Base-by-base conservation (phyloP, 208 protist species). In the Crithidia bombi region DNA sequence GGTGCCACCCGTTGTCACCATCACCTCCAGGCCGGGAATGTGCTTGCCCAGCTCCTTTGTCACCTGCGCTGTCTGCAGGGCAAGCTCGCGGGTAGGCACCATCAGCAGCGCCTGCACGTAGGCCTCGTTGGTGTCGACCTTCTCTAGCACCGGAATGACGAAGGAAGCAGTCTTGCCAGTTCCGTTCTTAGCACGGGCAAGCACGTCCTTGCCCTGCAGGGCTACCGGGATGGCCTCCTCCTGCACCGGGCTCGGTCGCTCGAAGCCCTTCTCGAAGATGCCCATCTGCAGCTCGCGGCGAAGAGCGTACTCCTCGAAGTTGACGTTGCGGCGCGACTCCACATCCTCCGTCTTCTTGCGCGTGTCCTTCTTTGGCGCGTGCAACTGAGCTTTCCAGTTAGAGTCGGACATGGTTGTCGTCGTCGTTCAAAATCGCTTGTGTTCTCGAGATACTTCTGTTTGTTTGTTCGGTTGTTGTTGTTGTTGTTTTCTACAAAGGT, bases 121-220 rank as follows among this genome's bases (percentile, higher is more conserved):
- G 39, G 81, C 64, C 64, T 98, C 92, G 5, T 75, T 81, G 35
- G 93, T 86, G 78, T 99, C 96, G 17, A 98, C 87, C 73, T 96
- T 98, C 84, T 99, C 96, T 5, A 99, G 80, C 21, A 97, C 91
- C 33, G 99, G 99, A 68, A 99, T 99, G 5, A 99, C 81, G 75
- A 99, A 99, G 15, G 98, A 97, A 17, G 95, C 99, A 2, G 99
- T 99, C 87, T 99, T 99, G 65, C 99, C 99, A 10, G 99, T 99
- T 38, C 99, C 98, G 82, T 99, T 99, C 88, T 99, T 99, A 32
- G 99, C 99, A 74, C 99, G 92, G 17, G 98, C 98, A 47, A 99
- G 89, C 55, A 99, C 96, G 74, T 99, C 97, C 63, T 88, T 88
- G 21, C 98, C 98, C 41, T 97, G 90, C 1, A 99, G 86, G 1